Conservation (phyloP, 1,139 yeast genomes). For the Magnusiomyces suaveolens region DNA sequence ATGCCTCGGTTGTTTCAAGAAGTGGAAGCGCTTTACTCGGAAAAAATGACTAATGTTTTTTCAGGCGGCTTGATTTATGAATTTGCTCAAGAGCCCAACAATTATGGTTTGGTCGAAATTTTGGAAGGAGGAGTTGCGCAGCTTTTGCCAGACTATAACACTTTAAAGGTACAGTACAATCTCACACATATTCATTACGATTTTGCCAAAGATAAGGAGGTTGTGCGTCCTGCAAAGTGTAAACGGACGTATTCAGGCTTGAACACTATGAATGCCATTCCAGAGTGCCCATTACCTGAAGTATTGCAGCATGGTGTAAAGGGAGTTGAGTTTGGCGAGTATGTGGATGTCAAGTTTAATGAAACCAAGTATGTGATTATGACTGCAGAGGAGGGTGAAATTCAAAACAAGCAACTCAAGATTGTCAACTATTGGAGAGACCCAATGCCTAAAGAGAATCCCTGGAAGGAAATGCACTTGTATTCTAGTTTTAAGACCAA, state of each 20-base stretch:
- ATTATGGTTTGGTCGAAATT: slow-evolving; percentile 61
- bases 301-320: slow-evolving; percentile 10
- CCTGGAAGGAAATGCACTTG: slow-evolving; percentile 2
- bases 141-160: slow-evolving; percentile 46
- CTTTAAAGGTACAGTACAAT: slow-evolving; percentile 44
- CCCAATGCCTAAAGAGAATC: slow-evolving; percentile 5
- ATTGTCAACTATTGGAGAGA: slow-evolving; percentile 6
- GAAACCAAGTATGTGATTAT: slow-evolving; percentile 7
- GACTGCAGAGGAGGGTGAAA: slow-evolving; percentile 6
- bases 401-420: slow-evolving; percentile 1
- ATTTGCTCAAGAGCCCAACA: slow-evolving; percentile 56
- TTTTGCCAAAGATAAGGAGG: slow-evolving; percentile 9
- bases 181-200: slow-evolving; percentile 23
- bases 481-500: not conserved
- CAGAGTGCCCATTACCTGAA: slow-evolving; percentile 10
- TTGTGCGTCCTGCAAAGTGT: slow-evolving; percentile 10
- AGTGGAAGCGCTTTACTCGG: slow-evolving; percentile 44
- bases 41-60: slow-evolving; percentile 41
- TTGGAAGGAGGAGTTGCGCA: slow-evolving; percentile 36
- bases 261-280: slow-evolving; percentile 6
- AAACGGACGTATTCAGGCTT: slow-evolving; percentile 11
- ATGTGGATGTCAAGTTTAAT: slow-evolving; percentile 9
- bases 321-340: slow-evolving; percentile 8
- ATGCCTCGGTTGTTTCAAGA: slow-evolving; percentile 59
- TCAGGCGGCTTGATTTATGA: slow-evolving; percentile 79